Evolutionary conservation across 345 rosid genomes (phyloP), one percentile per base, ranked within the genome.

Genomic region (Zanthoxylum bungeanum): DNA sequence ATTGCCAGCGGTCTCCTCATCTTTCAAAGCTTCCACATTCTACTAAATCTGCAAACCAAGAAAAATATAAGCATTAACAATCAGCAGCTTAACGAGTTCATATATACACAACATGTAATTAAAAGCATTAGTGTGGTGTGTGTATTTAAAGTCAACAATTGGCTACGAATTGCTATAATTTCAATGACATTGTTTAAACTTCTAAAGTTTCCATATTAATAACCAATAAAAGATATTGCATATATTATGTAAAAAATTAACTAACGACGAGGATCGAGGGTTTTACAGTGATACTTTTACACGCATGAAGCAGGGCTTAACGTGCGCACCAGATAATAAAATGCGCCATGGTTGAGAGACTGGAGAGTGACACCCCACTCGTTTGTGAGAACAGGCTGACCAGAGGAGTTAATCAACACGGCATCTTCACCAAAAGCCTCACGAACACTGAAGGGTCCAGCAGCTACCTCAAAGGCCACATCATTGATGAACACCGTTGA

Each of bases 351-450:
- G 71, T 95, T 92, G 69, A 95, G 99, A 17, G 97, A 78, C 9
- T 87, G 87, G 62, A 92, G 82, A 27, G 96, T 88, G 72, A 86
- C 47, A 11, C 99, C 98, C 92, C 89, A 92, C 57, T 89, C 94
- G 67, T 91, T 83, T 14, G 97, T 91, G 61, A 85, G 84, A 71
- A 95, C 84, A 31, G 93, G 96, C 49, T 89, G 93, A 59, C 99
- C 98, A 1, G 89, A 73, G 6, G 96, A 87, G 79, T 88, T 82
- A 57, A 95, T 81, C 65, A 95, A 77, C 58, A 91, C 78, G 4
- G 83, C 87, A 36, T 91, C 93, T 63, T 91, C 97, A 25, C 99
- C 99, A 33, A 95, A 95, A 19, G 98, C 91, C 69, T 88, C 97
- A 46, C 89, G 82, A 63, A 92, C 90, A 72, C 89, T 92, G 73